These are phyloP conservation scores for Verticillium longisporum DNA, from an alignment of 2,329 filamentous ascomycete species.

Conservation along the genomic window DNA sequence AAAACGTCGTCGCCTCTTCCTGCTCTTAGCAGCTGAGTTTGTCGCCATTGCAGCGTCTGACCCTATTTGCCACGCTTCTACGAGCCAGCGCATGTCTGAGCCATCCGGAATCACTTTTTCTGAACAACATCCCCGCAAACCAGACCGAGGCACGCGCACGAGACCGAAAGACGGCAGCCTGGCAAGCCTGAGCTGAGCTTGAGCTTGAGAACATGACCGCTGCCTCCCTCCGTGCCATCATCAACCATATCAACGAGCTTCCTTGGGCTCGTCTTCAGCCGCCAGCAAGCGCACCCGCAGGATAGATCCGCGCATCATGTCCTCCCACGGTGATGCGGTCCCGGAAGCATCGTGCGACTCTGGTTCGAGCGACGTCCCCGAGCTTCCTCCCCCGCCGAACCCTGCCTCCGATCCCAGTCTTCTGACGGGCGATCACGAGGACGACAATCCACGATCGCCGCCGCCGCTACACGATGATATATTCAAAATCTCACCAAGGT, in stretches of 20 bases:
- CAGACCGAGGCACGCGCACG: constrained; percentile 5
- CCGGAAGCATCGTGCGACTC: constrained; percentile 1
- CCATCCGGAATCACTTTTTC: not conserved
- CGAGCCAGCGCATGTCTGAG: constrained; percentile 1
- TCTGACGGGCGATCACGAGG: constrained; percentile 10
- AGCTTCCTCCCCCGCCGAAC: constrained; percentile 35
- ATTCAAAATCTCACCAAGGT: constrained; percentile 63
- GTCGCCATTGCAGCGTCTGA: not conserved
- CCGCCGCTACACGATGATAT: constrained; percentile 51
- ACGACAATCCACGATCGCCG: constrained; percentile 18
- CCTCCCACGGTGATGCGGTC: not conserved
- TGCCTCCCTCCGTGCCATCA: not conserved
- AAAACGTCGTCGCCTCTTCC: not conserved
- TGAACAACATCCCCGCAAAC: not conserved
- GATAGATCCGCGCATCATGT: not conserved
- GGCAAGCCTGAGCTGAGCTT: not conserved
- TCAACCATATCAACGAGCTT: not conserved
- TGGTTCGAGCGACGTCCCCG: constrained; percentile 17
- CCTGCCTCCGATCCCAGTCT: constrained; percentile 30
- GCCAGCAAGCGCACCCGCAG: constrained; percentile 14
- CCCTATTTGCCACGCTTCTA: constrained; percentile 1
- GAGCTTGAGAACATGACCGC: constrained; percentile 6
- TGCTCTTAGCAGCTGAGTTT: constrained; percentile 2
- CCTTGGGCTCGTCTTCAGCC: not conserved
- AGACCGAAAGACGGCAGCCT: not conserved